Evolutionary conservation across 2,329 filamentous ascomycete species (phyloP), one percentile per base, ranked within the genome.

Genomic region (Tolypocladium tundrense): DNA sequence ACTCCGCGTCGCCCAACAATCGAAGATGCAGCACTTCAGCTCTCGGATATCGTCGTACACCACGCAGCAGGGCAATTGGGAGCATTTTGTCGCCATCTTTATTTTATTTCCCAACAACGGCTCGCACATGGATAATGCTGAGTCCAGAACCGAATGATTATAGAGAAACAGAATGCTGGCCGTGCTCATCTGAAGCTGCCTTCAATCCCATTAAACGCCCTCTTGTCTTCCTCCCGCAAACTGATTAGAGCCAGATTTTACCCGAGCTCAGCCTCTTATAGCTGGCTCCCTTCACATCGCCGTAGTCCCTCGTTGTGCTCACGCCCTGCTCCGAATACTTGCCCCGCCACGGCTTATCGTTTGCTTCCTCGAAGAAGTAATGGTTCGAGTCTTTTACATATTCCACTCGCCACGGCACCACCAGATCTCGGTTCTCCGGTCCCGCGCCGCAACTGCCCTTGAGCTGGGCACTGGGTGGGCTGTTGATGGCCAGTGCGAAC

Each of bases 401-500:
- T 0, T 68, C 68, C 4, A 79, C 70, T 21, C 75, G 67, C 72
- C 74, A 79, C 0, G 75, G 75, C 0, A 77, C 71, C 1, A 68
- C 67, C 14, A 77, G 64, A 27, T 76, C 71, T 16, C 64, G 63
- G 53, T 66, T 66, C 37, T 65, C 59, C 1, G 75, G 73, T 0
- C 71, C 74, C 0, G 68, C 69, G 3, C 72, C 73, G 59, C 74
- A 77, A 59, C 68, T 70, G 0, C 74, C 73, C 39, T 70, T 66
- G 51, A 77, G 62, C 21, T 68, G 68, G 5, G 59, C 57, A 43
- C 70, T 74, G 3, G 73, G 72, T 1, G 75, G 72, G 56, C 72
- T 74, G 66, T 91, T 91, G 56, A 92, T 76, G 2, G 88, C 86
- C 0, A 91, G 72, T 0, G 84, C 77, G 65, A 92, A 91, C 2